These are phyloP conservation scores for Hygrocybe coccinea DNA, from an alignment of 768 basidiomycete species.

Conservation along the genomic window DNA sequence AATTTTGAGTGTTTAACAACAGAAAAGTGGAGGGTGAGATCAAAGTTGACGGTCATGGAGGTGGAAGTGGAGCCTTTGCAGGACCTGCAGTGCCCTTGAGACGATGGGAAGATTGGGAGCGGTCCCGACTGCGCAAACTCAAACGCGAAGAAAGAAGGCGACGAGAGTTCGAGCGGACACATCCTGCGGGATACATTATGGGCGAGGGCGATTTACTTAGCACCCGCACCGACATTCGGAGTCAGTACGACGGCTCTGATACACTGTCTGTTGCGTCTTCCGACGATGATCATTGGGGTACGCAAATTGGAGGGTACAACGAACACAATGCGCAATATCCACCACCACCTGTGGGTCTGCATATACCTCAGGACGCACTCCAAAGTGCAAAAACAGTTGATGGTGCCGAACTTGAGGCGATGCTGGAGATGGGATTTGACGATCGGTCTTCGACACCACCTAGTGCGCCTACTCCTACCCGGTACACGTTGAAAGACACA, in stretches of 20 bases:
- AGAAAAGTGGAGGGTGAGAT: constrained; percentile 94
- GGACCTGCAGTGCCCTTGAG: constrained; percentile 77
- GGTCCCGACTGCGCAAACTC: constrained; percentile 86
- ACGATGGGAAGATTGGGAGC: constrained; percentile 99
- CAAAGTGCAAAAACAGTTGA: constrained; percentile 50
- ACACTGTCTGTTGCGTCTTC: constrained; percentile 76
- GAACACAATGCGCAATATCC: constrained; percentile 75
- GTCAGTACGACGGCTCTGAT: constrained; percentile 76
- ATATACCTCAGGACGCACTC: constrained; percentile 38
- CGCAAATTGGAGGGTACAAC: constrained; percentile 93
- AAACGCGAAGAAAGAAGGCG: constrained; percentile 80
- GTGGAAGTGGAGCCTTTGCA: constrained; percentile 47
- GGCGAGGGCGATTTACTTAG: constrained; percentile 62
- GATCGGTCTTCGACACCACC: constrained; percentile 52
- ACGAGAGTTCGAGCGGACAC: constrained; percentile 73
- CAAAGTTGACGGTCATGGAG: constrained; percentile 74
- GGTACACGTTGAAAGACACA: constrained; percentile 62
- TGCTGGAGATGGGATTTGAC: constrained; percentile 89
- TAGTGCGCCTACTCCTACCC: constrained; percentile 36
- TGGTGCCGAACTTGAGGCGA: constrained; percentile 79
- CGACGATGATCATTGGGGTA: constrained; percentile 94
- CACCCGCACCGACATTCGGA: constrained; percentile 50
- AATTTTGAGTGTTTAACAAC: constrained; percentile 18
- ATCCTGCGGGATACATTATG: constrained; percentile 61
- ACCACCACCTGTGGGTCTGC: constrained; percentile 76